A percentile compares a stretch with the other conserved stretches of the same genome.
Conservation (phyloP, 805 yeast species). For the Jamesozyma rosinii region DNA sequence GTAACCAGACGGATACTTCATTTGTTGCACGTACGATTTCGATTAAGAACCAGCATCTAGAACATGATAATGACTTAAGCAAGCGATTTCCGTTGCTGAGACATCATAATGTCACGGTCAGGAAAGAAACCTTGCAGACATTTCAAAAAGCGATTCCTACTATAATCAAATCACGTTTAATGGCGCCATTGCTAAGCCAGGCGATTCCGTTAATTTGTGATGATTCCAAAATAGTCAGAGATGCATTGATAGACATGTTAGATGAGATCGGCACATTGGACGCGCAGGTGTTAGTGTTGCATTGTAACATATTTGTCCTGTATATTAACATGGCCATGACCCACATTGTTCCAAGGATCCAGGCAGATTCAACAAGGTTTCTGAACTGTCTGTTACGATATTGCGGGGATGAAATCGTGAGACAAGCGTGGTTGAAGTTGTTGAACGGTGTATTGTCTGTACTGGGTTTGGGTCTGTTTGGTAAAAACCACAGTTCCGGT, state of each 20-base stretch:
- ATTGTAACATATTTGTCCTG: constrained; percentile 52
- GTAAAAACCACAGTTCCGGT: constrained; percentile 15
- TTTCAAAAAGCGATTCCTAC: constrained; percentile 45
- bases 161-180: constrained; percentile 25
- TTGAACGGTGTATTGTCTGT: constrained; percentile 58
- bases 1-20: constrained; percentile 77
- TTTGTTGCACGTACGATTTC: constrained; percentile 53
- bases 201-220: constrained; percentile 39
- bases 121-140: constrained; percentile 58
- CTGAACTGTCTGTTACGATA: constrained; percentile 48
- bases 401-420: constrained; percentile 46
- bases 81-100: constrained; percentile 61
- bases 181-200: constrained; percentile 27
- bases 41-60: constrained; percentile 26
- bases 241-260: constrained; percentile 41
- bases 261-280: constrained; percentile 40
- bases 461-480: constrained; percentile 55
- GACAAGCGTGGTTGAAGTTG: constrained; percentile 60
- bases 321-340: constrained; percentile 89
- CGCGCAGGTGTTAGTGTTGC: constrained; percentile 49
- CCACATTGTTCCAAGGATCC: constrained; percentile 67
- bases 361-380: constrained; percentile 66
- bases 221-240: constrained; percentile 54
- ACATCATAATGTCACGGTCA: constrained; percentile 62
- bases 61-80: constrained; percentile 38